A percentile compares a stretch with the other conserved stretches of the same genome.
Conservation (phyloP, 2,329 filamentous ascomycete genomes). For the Fusarium verrucosum region DNA sequence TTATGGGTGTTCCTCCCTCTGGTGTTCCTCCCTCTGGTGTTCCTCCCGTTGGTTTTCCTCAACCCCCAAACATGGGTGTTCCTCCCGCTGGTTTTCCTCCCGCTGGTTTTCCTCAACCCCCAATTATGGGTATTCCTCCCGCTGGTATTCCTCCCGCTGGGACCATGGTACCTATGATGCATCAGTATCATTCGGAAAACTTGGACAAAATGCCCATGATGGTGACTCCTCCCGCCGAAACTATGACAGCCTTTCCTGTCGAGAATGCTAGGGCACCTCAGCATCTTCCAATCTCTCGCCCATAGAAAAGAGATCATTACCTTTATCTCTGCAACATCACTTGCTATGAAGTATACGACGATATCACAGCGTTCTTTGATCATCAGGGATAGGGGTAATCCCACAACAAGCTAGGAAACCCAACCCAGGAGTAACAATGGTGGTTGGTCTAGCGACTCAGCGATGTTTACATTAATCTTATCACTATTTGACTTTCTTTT, state of each 20-base stretch:
- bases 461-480: background rate
- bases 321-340: background rate
- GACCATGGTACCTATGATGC: background rate
- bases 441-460: background rate
- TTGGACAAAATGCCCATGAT: background rate
- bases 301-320: background rate
- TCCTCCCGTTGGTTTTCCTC: background rate
- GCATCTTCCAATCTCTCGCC: too few species aligned
- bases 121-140: background rate
- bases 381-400: background rate
- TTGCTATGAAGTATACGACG: background rate
- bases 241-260: background rate
- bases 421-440: background rate
- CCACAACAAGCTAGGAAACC: too few species aligned
- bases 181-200: background rate
- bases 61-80: too few species aligned
- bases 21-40: too few species aligned
- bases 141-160: background rate
- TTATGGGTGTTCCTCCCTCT: too few species aligned
- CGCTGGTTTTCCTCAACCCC: background rate
- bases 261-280: background rate
- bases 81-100: background rate
- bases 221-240: background rate
- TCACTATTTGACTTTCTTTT: background rate
- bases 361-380: background rate